These are phyloP conservation scores for Schizophyllum commune DNA, from an alignment of 1,284 basidiomycete species.

Conservation along the genomic window DNA sequence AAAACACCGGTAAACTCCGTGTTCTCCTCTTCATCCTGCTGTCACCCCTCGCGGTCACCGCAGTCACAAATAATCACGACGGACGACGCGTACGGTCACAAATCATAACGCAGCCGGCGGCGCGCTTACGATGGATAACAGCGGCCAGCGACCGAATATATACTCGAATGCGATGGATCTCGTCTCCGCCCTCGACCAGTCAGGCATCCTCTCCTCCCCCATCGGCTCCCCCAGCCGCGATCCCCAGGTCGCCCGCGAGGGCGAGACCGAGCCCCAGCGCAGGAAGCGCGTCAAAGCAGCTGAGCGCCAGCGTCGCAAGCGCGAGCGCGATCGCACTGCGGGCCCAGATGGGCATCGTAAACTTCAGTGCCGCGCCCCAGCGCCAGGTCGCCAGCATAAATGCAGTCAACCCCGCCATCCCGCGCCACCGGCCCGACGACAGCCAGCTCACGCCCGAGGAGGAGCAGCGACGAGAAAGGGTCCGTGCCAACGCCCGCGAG, in stretches of 20 bases:
- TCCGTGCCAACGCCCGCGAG: slow-evolving; percentile 65
- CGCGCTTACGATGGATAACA: not conserved
- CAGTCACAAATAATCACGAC: not conserved
- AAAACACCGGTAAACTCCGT: not conserved
- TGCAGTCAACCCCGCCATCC: slow-evolving; percentile 17
- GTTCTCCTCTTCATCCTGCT: not conserved
- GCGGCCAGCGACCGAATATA: not conserved
- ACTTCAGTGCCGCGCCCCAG: slow-evolving; percentile 4
- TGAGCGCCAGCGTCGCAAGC: slow-evolving; percentile 69
- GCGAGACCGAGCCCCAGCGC: slow-evolving; percentile 61
- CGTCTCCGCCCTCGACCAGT: not conserved
- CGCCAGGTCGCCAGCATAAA: slow-evolving; percentile 22
- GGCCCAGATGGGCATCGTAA: slow-evolving; percentile 12
- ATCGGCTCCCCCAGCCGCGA: not conserved
- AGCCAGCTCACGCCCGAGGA: slow-evolving; percentile 56
- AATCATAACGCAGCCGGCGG: not conserved
- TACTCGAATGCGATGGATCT: not conserved
- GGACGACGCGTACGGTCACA: not conserved
- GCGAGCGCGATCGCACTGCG: slow-evolving; percentile 57
- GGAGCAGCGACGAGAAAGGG: slow-evolving; percentile 51
- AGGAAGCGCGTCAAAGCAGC: slow-evolving; percentile 75
- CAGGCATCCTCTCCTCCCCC: not conserved
- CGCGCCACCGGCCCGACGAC: slow-evolving; percentile 18
- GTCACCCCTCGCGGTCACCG: not conserved
- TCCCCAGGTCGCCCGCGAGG: slow-evolving; percentile 34